Evolutionary conservation across 2,329 filamentous ascomycete genomes (phyloP), one percentile per base, ranked within the genome.

Genomic region (Sclerotinia sclerotiorum): DNA sequence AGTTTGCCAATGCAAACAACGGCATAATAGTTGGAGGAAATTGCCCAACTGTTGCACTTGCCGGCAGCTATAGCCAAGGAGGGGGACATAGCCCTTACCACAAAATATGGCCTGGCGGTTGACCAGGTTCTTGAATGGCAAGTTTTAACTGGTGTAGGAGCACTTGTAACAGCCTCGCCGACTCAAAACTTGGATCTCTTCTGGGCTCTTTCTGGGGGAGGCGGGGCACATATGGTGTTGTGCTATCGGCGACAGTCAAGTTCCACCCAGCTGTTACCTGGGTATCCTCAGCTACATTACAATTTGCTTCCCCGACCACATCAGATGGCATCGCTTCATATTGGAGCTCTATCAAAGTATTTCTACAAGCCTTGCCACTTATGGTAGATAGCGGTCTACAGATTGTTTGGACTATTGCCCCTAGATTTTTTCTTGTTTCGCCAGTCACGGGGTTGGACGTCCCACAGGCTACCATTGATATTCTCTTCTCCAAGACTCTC

Each of bases 121-220:
- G 87, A 90, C 70, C 83, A 89, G 60, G 81, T 84, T 0, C 79
- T 90, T 3, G 81, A 84, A 71, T 84, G 79, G 69, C 81, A 87
- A 68, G 84, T 87, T 0, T 79, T 89, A 21, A 84, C 82, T 5
- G 83, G 80, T 0, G 74, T 75, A 11, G 85, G 86, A 3, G 70
- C 79, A 13, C 74, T 82, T 29, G 69, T 87, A 1, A 81, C 76
- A 1, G 85, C 84, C 0, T 82, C 80, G 1, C 80, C 78, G 0
- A 73, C 72, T 0, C 70, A 82, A 39, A 84, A 89, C 71, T 67
- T 79, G 0, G 87, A 89, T 62, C 78, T 90, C 1, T 89, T 85
- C 78, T 90, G 87, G 87, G 87, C 87, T 1, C 77, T 88, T 0
- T 80, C 80, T 51, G 87, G 87, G 2, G 86, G 87, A 0, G 87